Percentiles rank a stretch among this genome's conserved stretches.
These are phyloP conservation scores for Sclerotinia nivalis DNA, from an alignment of 2,329 filamentous ascomycete species.

Conservation along the genomic window DNA sequence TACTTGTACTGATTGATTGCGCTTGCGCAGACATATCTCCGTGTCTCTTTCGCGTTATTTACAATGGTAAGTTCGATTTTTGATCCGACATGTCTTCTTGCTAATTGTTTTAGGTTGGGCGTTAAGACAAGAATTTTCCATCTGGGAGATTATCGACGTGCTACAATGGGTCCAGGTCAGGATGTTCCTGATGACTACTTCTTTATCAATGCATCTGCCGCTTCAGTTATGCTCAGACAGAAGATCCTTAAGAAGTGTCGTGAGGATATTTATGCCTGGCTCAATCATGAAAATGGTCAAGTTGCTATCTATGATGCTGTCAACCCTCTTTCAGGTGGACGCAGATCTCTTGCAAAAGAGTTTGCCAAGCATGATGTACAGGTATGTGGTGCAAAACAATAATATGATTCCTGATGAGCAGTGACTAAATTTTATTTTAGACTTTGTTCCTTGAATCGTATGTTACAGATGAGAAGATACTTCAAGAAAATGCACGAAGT, in stretches of 20 bases:
- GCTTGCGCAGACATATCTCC: conserved; percentile 72
- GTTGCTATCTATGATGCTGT: conserved; percentile 99
- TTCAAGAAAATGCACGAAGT: conserved; percentile 93
- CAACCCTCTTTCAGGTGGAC: conserved; percentile 81
- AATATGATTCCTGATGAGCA: neutral
- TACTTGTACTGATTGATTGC: neutral
- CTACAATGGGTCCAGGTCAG: conserved; percentile 79
- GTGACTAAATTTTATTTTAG: conserved; percentile 46
- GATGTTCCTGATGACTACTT: conserved; percentile 97
- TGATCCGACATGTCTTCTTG: neutral
- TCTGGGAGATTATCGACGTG: conserved; percentile 91
- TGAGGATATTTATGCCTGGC: conserved; percentile 93
- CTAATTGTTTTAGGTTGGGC: conserved; percentile 65
- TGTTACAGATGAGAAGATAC: conserved; percentile 89
- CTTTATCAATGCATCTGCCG: conserved; percentile 88
- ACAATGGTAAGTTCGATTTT: conserved; percentile 64
- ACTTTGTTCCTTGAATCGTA: conserved; percentile 96
- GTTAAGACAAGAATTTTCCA: conserved; percentile 99
- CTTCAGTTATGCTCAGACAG: conserved; percentile 89
- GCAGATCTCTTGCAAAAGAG: conserved; percentile 85
- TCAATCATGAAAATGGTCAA: conserved; percentile 96
- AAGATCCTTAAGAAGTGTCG: conserved; percentile 98
- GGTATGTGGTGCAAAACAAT: conserved; percentile 48
- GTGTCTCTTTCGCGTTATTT: conserved; percentile 94
- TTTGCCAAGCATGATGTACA: conserved; percentile 97